Percentiles rank a stretch among this genome's conserved stretches.
phyloP scores from a whole-genome alignment of 140 eudicot species.

The Anethum foeniculum region DNA sequence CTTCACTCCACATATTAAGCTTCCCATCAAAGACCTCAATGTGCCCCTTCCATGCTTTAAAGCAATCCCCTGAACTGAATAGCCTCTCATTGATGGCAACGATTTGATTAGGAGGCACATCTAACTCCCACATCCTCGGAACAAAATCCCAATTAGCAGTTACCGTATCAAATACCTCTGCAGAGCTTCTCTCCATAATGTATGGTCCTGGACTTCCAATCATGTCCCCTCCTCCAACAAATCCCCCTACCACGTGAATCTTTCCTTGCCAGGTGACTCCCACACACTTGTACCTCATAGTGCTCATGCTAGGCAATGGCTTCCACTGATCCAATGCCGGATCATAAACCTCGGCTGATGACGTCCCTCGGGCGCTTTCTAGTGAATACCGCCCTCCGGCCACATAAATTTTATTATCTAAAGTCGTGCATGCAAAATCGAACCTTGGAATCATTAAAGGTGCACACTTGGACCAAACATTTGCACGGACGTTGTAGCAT shows the following conservation, averaged over 20 bases:
- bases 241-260: conserved; percentile 45
- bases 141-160: conserved; percentile 35
- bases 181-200: conserved; percentile 42
- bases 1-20: conserved; percentile 47
- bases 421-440: conserved; percentile 49
- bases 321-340: conserved; percentile 54
- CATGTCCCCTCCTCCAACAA: conserved; percentile 22
- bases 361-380: conserved; percentile 35
- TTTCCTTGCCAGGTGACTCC: conserved; percentile 50
- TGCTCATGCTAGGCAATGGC: conserved; percentile 49
- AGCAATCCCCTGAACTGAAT: conserved; percentile 54
- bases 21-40: conserved; percentile 41
- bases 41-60: conserved; percentile 56
- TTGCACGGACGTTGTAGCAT: conserved; percentile 22
- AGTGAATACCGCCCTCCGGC: conserved; percentile 47
- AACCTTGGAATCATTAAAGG: conserved; percentile 32
- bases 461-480: conserved; percentile 35
- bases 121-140: conserved; percentile 67
- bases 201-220: conserved; percentile 29
- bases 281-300: conserved; percentile 47
- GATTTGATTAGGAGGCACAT: conserved; percentile 60
- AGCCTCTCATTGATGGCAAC: conserved; percentile 33
- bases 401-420: conserved; percentile 35
- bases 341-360: conserved; percentile 50
- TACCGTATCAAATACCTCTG: conserved; percentile 40